Evolutionary conservation across 148 eudicot genomes (phyloP).

Genomic region (Persicaria tinctoria): DNA sequence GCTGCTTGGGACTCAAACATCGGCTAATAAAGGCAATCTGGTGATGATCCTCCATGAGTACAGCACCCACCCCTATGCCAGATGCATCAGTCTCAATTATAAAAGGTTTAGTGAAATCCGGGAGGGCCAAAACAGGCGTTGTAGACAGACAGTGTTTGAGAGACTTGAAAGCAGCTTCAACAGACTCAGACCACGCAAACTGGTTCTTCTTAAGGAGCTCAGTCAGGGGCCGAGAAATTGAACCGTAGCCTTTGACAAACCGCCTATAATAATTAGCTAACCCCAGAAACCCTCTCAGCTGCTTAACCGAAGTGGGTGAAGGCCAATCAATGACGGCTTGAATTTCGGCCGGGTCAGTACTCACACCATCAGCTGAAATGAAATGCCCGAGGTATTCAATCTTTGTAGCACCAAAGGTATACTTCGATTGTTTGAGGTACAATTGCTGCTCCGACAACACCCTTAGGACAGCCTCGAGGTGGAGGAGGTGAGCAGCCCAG

Average conservation of each 20-base stretch:
- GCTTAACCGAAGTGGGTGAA: neutral
- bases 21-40: neutral
- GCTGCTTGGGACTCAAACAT: neutral
- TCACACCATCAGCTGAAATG: neutral
- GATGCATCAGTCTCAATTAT: neutral
- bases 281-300: neutral
- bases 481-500: no score
- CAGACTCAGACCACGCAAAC: neutral
- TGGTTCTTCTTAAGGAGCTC: neutral
- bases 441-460: neutral
- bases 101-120: neutral
- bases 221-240: neutral
- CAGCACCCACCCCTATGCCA: neutral
- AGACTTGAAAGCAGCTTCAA: neutral
- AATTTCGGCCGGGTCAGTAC: neutral
- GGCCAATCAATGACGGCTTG: neutral
- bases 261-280: neutral
- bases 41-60: neutral
- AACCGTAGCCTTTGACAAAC: neutral
- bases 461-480: neutral
- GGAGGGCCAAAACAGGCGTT: conserved; percentile 2
- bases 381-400: neutral
- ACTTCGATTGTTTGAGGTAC: neutral
- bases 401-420: neutral
- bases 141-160: neutral